Conservation (phyloP, 805 yeast genomes). For the Candida rishiriensis region DNA sequence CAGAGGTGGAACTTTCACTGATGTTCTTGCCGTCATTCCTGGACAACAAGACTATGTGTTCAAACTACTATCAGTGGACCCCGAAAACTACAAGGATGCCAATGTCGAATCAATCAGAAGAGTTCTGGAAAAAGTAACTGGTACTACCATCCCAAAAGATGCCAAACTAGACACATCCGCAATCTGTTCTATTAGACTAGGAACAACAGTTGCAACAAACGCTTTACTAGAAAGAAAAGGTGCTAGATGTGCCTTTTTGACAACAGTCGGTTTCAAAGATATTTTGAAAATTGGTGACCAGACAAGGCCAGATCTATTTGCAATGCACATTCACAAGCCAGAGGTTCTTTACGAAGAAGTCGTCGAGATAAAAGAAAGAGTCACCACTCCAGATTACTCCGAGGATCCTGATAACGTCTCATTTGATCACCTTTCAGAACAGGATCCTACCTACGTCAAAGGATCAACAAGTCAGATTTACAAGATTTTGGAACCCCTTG, state of each 20-base stretch:
- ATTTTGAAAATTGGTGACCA: conserved; percentile 84
- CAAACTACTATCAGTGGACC: conserved; percentile 84
- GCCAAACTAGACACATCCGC: conserved; percentile 54
- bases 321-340: conserved; percentile 68
- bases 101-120: conserved; percentile 89
- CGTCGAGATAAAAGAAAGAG: conserved; percentile 84
- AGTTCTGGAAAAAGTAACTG: conserved; percentile 57
- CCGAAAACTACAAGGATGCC: conserved; percentile 82
- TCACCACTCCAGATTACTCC: conserved; percentile 73
- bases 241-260: conserved; percentile 76
- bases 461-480: conserved; percentile 38
- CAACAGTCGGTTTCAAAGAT: conserved; percentile 87
- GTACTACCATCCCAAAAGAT: conserved; percentile 52
- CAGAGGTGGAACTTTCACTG: conserved; percentile 92
- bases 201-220: conserved; percentile 95
- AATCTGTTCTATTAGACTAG: conserved; percentile 75
- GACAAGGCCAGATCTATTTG: conserved; percentile 86
- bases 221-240: conserved; percentile 92
- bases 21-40: conserved; percentile 46
- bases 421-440: conserved; percentile 2
- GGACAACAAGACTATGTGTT: conserved; percentile 62
- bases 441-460: conserved; percentile 21
- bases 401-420: conserved; percentile 54
- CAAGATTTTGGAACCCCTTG: conserved; percentile 32
- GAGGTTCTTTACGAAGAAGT: conserved; percentile 70